Base-by-base conservation (phyloP, 2,329 filamentous ascomycete genomes). In the Dactylellina cionopaga region DNA sequence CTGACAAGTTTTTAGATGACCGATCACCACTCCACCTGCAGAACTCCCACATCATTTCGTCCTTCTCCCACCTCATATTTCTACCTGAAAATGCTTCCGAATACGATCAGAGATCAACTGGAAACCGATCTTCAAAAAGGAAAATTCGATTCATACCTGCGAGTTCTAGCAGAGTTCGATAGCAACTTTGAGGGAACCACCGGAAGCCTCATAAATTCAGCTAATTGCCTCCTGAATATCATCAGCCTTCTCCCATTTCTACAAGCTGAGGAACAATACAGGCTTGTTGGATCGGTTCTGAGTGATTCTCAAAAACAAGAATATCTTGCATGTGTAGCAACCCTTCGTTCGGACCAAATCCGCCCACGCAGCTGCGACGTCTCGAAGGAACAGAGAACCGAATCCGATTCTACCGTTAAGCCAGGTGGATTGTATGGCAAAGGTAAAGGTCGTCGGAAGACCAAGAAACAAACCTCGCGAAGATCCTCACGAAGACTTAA, bases 71-170 rank as follows among this genome's bases (percentile, higher is more conserved):
- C 37, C 37, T 41, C 37, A 41, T 11, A 15, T 41, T 41, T 41
- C 37, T 41, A 41, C 37, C 37, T 11, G 37, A 15, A 41, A 15
- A 15, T 41, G 37, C 37, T 41, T 15, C 37, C 37, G 7, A 41
- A 15, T 41, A 41, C 17, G 37, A 15, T 41, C 37, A 41, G 37
- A 15, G 17, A 15, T 7, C 37, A 15, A 11, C 37, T 41, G 10
- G 37, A 41, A 41, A 41, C 9, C 37, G 37, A 15, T 41, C 37
- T 41, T 41, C 37, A 41, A 15, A 41, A 41, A 41, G 37, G 17
- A 41, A 41, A 41, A 41, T 41, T 41, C 37, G 37, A 41, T 7
- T 41, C 37, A 41, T 41, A 41, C 37, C 37, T 41, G 37, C 37
- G 17, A 11, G 37, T 41, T 41, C 37, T 41, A 15, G 10, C 37